These are phyloP conservation scores for Neopestalotiopsis clavispora DNA, from an alignment of 2,329 filamentous ascomycete species.

Conservation along the genomic window DNA sequence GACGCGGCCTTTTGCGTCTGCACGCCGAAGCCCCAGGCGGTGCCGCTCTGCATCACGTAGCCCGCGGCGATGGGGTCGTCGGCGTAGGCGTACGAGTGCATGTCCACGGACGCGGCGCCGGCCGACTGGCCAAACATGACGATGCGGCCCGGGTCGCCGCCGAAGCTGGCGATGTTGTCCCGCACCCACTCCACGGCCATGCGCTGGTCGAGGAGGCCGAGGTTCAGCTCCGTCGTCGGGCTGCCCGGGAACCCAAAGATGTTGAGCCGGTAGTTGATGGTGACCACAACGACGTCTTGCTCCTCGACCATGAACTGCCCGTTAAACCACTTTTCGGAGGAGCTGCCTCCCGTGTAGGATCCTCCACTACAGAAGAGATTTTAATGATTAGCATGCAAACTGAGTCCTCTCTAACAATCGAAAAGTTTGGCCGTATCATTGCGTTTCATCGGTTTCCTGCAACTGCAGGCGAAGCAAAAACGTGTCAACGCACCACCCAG, in stretches of 20 bases:
- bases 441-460: too few species aligned
- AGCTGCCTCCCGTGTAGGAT: slow-evolving; percentile 16
- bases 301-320: slow-evolving; percentile 34
- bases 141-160: slow-evolving; percentile 43
- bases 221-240: slow-evolving; percentile 35
- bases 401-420: too few species aligned
- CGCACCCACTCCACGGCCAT: slow-evolving; percentile 49
- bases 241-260: slow-evolving; percentile 25
- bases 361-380: slow-evolving; percentile 13
- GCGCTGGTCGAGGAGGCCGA: slow-evolving; percentile 51
- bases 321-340: slow-evolving; percentile 14
- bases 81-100: slow-evolving; percentile 53
- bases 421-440: too few species aligned
- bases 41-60: slow-evolving; percentile 51
- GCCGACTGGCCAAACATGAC: slow-evolving; percentile 47
- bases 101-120: slow-evolving; percentile 46
- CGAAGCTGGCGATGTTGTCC: slow-evolving; percentile 47
- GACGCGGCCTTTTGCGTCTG: slow-evolving; percentile 42
- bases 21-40: slow-evolving; percentile 38
- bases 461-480: too few species aligned
- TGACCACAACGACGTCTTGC: slow-evolving; percentile 40
- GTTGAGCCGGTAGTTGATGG: slow-evolving; percentile 36
- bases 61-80: slow-evolving; percentile 54
- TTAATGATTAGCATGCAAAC: neutral
- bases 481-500: too few species aligned